Evolutionary conservation across 257 asterid species (phyloP), one percentile per base, ranked within the genome.

Genomic region (Nicotiana paniculata): DNA sequence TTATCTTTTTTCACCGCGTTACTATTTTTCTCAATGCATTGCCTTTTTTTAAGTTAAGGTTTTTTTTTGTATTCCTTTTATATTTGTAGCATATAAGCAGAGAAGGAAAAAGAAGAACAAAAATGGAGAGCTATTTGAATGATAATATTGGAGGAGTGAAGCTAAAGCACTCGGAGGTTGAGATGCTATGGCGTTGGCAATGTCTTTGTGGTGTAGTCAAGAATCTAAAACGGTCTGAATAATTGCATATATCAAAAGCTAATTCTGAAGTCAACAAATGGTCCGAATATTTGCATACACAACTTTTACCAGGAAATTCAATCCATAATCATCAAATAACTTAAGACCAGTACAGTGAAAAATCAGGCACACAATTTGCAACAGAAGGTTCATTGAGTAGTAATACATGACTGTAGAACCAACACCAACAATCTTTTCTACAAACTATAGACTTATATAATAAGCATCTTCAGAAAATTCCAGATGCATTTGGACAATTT

Each of bases 101-200:
- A 70, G 65, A 81, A 35, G 54, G 37, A 77, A 18, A 82, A 21
- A 37, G 18, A 26, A 8, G 15, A 26, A 16, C 16, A 2, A 53
- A 46, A 43, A 90, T 94, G 97, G 93, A 86, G 90, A 87, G 81
- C 59, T 87, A 91, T 77, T 85, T 91, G 93, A 86, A 92, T 59
- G 97, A 92, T 26, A 87, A 92, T 69, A 93, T 88, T 81, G 90
- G 97, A 86, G 97, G 90, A 53, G 91, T 95, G 70, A 86, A 89
- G 86, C 77, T 97, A 58, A 95, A 95, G 87, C 87, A 95, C 85
- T 88, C 97, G 9, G 87, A 97, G 68, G 84, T 87, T 61, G 98
- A 93, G 84, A 92, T 83, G 63, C 76, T 93, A 85, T 91, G 87
- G 84, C 89, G 92, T 72, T 95, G 98, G 98, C 85, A 97, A 76